Evolutionary conservation across 495 filamentous ascomycete species (phyloP), one percentile per base, ranked within the genome.

Genomic region (Hypoxylon rickii): DNA sequence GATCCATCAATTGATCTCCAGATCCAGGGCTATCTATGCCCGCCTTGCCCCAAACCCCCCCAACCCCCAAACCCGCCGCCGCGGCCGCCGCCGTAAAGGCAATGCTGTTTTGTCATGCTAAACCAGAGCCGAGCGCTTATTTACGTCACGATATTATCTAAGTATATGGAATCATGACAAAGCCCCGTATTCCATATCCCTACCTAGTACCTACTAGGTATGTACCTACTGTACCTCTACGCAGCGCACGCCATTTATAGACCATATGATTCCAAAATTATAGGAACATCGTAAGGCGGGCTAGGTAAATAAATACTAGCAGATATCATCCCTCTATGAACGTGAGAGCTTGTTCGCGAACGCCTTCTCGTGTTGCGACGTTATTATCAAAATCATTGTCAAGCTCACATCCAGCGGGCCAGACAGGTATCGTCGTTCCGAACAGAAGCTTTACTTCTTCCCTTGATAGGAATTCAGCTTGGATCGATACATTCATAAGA

Each of bases 131-230:
- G 15, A 4, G 18, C 7, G 19, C n/a, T n/a, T n/a, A n/a, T 57
- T 63, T 63, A 63, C 60, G 60, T 63, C 60, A 63, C 33, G 36
- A 47, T 56, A 63, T 53, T 46, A 22, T 15, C 36, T 54, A 44
- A 50, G 42, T 50, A 56, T 29, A 52, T 31, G 19, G 43, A 38
- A 22, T 22, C 18, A 47, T 63, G 53, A 58, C 54, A 63, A 58
- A 63, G 44, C 59, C 20, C 18, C 38, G n/a, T 31, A 40, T 16
- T n/a, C n/a, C n/a, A 41, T 3, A 10, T 29, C 24, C 24, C 12
- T 41, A 16, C 12, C 12, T 7, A 40, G n/a, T n/a, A n/a, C n/a
- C n/a, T n/a, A n/a, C n/a, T n/a, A n/a, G n/a, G n/a, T n/a, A n/a
- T n/a, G n/a, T n/a, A n/a, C n/a, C n/a, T n/a, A n/a, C n/a, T n/a